Evolutionary conservation across 192 early-diverging fungal species (phyloP).

Genomic region (Podila clonocystis): DNA sequence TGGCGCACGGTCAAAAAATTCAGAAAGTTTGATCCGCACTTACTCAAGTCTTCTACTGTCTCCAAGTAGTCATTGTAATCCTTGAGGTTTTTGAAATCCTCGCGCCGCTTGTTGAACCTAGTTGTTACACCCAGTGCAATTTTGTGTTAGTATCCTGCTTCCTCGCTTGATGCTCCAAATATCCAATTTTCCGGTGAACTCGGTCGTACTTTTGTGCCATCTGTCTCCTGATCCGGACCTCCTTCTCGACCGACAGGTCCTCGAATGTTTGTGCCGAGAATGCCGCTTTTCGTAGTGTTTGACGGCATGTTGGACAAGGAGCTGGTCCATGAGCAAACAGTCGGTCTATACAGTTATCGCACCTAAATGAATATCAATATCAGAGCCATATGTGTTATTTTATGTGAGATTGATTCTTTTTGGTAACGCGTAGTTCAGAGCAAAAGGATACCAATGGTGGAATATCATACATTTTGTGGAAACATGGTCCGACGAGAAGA

Average conservation of each 20-base stretch:
- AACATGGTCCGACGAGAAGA: conserved; percentile 93
- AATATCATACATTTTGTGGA: conserved; percentile 86
- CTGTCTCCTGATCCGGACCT: conserved; percentile 85
- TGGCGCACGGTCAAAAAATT: not conserved
- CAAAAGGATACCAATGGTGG: not conserved
- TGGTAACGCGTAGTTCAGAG: not conserved
- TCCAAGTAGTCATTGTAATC: conserved; percentile 94
- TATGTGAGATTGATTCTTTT: not conserved
- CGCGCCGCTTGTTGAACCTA: conserved; percentile 91
- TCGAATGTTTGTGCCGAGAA: conserved; percentile 94
- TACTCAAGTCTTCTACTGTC: conserved; percentile 87
- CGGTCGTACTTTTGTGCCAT: conserved; percentile 69
- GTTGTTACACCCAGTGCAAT: not conserved
- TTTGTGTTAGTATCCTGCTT: not conserved
- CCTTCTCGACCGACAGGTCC: conserved; percentile 94
- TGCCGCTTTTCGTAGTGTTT: conserved; percentile 80
- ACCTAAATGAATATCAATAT: conserved; percentile 61
- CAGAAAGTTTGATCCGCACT: conserved; percentile 19
- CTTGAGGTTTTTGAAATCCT: conserved; percentile 81
- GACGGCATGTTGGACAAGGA: conserved; percentile 90
- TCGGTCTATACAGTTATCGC: conserved; percentile 90
- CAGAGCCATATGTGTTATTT: not conserved
- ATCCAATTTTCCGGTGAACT: conserved; percentile 1
- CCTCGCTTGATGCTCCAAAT: not conserved
- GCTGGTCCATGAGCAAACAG: conserved; percentile 87